These are phyloP conservation scores for Saturnispora sanitii DNA, from an alignment of 805 yeast genomes.

Conservation along the genomic window DNA sequence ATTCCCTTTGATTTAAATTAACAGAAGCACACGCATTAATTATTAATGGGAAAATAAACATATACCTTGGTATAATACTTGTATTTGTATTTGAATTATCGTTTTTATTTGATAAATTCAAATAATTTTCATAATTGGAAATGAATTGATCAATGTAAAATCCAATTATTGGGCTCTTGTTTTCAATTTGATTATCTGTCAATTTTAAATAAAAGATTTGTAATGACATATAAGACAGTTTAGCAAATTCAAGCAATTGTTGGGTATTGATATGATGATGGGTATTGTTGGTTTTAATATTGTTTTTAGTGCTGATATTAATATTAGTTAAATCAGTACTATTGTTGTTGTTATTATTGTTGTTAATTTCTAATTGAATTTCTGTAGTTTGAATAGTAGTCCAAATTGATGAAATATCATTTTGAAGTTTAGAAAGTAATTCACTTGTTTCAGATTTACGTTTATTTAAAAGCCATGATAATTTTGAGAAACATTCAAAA, in stretches of 20 bases:
- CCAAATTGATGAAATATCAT: constrained; percentile 22
- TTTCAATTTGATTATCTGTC: constrained; percentile 13
- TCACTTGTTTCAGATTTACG: constrained; percentile 6
- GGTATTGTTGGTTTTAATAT: background rate
- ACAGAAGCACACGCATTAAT: constrained; percentile 24
- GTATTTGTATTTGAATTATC: too few relatives aligned
- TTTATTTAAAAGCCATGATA: constrained; percentile 28
- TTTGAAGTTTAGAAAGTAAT: constrained; percentile 13
- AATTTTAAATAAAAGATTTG: constrained; percentile 22
- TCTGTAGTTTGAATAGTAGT: constrained; percentile 25
- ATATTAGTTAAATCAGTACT: background rate
- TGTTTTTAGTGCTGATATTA: background rate
- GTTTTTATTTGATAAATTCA: too few relatives aligned
- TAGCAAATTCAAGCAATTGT: constrained; percentile 15
- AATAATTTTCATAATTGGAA: constrained; percentile 10
- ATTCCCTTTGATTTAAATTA: constrained; percentile 18
- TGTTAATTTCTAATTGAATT: constrained; percentile 17
- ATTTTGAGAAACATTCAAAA: constrained; percentile 30
- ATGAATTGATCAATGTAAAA: constrained; percentile 22
- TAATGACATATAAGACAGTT: constrained; percentile 19
- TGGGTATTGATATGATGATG: background rate
- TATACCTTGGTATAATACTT: constrained; percentile 10
- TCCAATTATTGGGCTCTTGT: constrained; percentile 19
- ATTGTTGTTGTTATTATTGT: background rate
- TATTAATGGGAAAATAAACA: constrained; percentile 18